A percentile compares a stretch with the other conserved stretches of the same genome.
These are phyloP conservation scores for Entomortierella lignicola DNA, from an alignment of 192 early-diverging fungal species.

Conservation along the genomic window DNA sequence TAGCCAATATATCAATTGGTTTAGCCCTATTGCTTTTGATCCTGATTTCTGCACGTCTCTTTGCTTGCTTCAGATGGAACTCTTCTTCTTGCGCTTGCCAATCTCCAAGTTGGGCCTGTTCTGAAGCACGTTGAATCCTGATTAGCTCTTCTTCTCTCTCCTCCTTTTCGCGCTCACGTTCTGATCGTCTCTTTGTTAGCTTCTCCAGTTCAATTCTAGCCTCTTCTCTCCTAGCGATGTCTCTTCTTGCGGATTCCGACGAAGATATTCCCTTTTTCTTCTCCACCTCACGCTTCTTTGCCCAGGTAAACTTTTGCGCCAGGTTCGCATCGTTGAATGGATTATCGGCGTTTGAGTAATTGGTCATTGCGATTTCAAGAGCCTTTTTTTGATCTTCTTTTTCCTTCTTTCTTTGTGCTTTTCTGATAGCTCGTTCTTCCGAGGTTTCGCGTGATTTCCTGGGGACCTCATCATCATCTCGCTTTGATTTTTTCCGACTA, in stretches of 20 bases:
- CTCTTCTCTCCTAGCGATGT: conserved; percentile 67
- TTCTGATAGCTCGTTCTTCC: conserved; percentile 34
- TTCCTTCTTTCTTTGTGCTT: conserved; percentile 41
- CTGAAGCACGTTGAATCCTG: conserved; percentile 82
- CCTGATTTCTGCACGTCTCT: conserved; percentile 90
- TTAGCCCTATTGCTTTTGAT: conserved; percentile 89
- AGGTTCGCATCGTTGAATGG: conserved; percentile 86
- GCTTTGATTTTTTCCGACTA: conserved; percentile 36
- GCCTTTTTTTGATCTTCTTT: conserved; percentile 42
- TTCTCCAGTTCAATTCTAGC: conserved; percentile 84
- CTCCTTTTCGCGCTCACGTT: conserved; percentile 85
- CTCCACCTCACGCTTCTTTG: conserved; percentile 92
- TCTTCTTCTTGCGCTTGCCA: conserved; percentile 94
- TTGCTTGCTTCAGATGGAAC: conserved; percentile 94
- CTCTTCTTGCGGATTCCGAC: conserved; percentile 66
- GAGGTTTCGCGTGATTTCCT: conserved; percentile 44
- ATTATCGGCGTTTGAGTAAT: conserved; percentile 81
- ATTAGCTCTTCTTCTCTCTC: conserved; percentile 84
- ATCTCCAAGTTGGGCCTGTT: conserved; percentile 91
- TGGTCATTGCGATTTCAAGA: conserved; percentile 49
- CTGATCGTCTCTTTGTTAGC: conserved; percentile 79
- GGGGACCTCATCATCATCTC: conserved; percentile 7
- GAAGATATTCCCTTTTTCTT: conserved; percentile 70
- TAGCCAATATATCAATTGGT: conserved; percentile 93
- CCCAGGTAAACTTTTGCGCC: conserved; percentile 91